Evolutionary conservation across 148 eudicot species (phyloP), one percentile per base, ranked within the genome.

Genomic region (Chenopodium berlandieri): DNA sequence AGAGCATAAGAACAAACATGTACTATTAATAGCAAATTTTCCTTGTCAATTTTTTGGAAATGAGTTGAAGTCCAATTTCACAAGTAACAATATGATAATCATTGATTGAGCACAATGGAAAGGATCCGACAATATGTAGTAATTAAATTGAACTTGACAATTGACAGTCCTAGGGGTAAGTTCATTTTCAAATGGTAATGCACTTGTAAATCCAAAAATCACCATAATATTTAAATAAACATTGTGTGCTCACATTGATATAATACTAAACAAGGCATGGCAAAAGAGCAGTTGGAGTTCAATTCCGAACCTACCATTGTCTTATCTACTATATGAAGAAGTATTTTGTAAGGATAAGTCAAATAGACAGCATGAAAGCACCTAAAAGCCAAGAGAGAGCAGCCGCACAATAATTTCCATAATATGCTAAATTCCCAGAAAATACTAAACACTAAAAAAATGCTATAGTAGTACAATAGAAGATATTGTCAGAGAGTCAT

Each of bases 71-170:
- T 34, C 17, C 60, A 44, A 25, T 65, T 62, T 44, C 10, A 4
- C 50, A 9, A 64, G 7, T 27, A 52, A 54, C 4, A 75, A 48
- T n/a, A 19, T 19, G 40, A 37, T 37, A 37, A 37, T 3, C 11
- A 31, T 52, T 1, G 4, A 30, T 47, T 27, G 34, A 52, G 23
- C 79, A 76, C 64, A 70, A 10, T 22, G 32, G 40, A 46, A 58
- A 47, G 31, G 9, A 46, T 17, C 20, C 31, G 31, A 1, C 31
- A 67, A 37, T 13, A 63, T 62, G 40, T 37, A 37, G 40, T 4
- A 82, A 31, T n/a, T 64, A 71, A 79, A 50, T 56, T 79, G 25
- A 70, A 70, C 81, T 34, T 10, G n/a, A 20, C 22, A 30, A 19
- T 7, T 19, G 13, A 48, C 54, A 48, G 54, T 52, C 63, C 63